These are phyloP conservation scores for Ceratobasidium sp. DNA, from an alignment of 1,284 basidiomycete species.

Conservation along the genomic window DNA sequence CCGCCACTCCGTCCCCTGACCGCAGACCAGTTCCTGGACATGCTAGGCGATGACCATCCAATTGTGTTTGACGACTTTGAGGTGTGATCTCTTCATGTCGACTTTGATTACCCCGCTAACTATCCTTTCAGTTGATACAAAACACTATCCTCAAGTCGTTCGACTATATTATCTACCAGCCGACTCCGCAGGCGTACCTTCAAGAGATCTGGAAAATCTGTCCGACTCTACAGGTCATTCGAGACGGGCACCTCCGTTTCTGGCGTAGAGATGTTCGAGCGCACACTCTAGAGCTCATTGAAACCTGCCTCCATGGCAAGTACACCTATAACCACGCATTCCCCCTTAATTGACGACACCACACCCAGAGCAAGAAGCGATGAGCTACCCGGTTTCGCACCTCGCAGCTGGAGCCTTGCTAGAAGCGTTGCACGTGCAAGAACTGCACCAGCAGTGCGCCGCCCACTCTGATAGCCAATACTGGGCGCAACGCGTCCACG, in stretches of 20 bases:
- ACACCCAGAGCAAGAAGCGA: constrained; percentile 13
- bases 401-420: constrained; percentile 22
- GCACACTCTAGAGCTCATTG: constrained; percentile 16
- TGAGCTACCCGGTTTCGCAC: constrained; percentile 16
- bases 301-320: constrained; percentile 24
- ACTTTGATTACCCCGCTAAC: background rate
- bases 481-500: background rate
- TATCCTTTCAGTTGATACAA: constrained; percentile 10
- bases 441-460: constrained; percentile 33
- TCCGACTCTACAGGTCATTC: constrained; percentile 4
- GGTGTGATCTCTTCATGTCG: background rate
- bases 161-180: constrained; percentile 28
- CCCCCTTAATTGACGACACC: background rate
- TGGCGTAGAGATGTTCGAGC: background rate
- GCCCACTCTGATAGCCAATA: constrained; percentile 1
- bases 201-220: constrained; percentile 29
- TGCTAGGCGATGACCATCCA: constrained; percentile 13
- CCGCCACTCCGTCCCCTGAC: constrained; percentile 11
- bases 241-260: constrained; percentile 10
- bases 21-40: constrained; percentile 17
- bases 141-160: constrained; percentile 22
- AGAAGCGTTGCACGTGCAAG: constrained; percentile 19
- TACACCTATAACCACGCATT: background rate
- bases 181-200: constrained; percentile 35
- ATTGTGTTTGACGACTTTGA: constrained; percentile 33